Base-by-base conservation (phyloP, 176 grass and related monocot species). In the Tillandsia leiboldiana region DNA sequence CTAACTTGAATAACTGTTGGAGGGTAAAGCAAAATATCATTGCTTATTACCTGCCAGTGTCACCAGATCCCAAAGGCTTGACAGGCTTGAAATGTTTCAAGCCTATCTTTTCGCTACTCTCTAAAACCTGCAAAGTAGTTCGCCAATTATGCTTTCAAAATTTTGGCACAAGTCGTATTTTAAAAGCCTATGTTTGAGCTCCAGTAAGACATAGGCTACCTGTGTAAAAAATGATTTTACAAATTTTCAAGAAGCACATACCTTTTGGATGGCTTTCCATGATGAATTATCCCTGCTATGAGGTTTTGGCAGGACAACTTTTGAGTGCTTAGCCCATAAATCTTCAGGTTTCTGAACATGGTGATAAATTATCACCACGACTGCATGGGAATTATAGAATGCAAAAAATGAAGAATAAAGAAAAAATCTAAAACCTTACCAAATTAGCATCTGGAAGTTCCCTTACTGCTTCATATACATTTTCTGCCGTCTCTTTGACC, bases 261-360 rank as follows among this genome's bases (percentile, higher is more conserved):
- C 89, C 73, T 90, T 83, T 70, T 90, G 86, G 64, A 97, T 89
- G 69, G 89, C 88, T 90, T 53, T 81, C 86, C 86, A 97, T 77
- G 93, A 87, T 52, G 84, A 64, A 33, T 69, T 90, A 72, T 20
- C 20, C n/a, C n/a, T n/a, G n/a, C 73, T 89, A 83, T 97, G 93
- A 80, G 89, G 89, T 70, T 96, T 97, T 70, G 93, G 89, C 9
- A 83, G 59, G 57, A 97, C 89, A 18, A 50, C 42, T 76, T 85
- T 97, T 61, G 89, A 97, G 74, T 97, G 93, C 67, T 92, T 87
- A 78, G 89, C 84, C 89, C 93, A 97, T 76, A 97, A 79, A 85
- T 97, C 93, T n/a, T 87, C 89, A 8, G 81, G 83, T 72, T 82
- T 90, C n/a, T n/a, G n/a, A n/a, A n/a, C n/a, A n/a, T n/a, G n/a